A percentile compares a stretch with the other conserved stretches of the same genome.
Conservation (phyloP, 2,329 filamentous ascomycete species). For the Sporothrix euskadiensis region DNA sequence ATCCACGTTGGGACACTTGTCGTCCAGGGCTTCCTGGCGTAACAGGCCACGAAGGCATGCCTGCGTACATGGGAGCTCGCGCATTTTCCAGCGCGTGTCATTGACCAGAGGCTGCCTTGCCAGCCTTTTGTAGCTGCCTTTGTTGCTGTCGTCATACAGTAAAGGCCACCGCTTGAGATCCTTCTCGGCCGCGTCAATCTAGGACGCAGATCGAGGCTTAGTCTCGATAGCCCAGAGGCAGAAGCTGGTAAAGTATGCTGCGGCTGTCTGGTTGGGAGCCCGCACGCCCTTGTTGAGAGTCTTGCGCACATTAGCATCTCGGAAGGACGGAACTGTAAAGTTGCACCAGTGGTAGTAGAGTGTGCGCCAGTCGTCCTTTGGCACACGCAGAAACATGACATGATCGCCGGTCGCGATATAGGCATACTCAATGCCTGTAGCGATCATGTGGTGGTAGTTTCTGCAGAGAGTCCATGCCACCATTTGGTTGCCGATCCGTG, state of each 20-base stretch:
- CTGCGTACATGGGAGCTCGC: slow-evolving; percentile 13
- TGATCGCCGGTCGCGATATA: neutral
- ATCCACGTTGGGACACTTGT: slow-evolving; percentile 23
- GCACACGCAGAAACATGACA: neutral
- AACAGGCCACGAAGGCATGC: slow-evolving; percentile 22
- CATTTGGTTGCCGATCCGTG: neutral
- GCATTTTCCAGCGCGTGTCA: slow-evolving; percentile 16
- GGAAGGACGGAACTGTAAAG: neutral
- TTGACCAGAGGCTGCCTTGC: neutral
- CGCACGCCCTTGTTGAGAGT: neutral
- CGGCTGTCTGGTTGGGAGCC: slow-evolving; percentile 17
- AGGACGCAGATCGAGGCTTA: neutral
- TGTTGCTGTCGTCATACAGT: neutral
- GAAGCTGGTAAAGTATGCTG: slow-evolving; percentile 22
- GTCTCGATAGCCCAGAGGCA: slow-evolving; percentile 7
- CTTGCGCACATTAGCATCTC: neutral
- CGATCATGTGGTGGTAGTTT: neutral
- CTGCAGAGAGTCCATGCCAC: neutral
- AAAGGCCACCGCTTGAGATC: slow-evolving; percentile 19
- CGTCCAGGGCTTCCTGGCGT: slow-evolving; percentile 4
- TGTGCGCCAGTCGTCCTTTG: neutral
- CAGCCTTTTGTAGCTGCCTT: neutral
- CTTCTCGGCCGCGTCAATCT: slow-evolving; percentile 5
- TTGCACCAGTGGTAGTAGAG: slow-evolving; percentile 11
- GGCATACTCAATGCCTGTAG: neutral